A percentile compares a stretch with the other conserved stretches of the same genome.
phyloP scores from a whole-genome alignment of 805 yeast genomes.

The Kazachstania martiniae region DNA sequence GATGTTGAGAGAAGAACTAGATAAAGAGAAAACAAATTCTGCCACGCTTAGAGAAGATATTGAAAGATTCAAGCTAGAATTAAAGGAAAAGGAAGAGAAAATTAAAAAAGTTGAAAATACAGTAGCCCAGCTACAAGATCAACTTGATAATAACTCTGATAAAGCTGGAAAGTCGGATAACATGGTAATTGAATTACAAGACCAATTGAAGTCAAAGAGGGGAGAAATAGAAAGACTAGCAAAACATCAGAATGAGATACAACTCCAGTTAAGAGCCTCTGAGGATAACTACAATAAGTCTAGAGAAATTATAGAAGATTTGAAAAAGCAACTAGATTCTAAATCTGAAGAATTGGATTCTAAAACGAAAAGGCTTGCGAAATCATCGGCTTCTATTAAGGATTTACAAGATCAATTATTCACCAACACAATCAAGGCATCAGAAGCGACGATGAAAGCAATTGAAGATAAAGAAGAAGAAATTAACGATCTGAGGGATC shows the following conservation, averaged over 20 bases:
- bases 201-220: not conserved
- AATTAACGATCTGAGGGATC: conserved; percentile 4
- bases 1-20: too few species aligned
- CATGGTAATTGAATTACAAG: too few species aligned
- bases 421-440: not conserved
- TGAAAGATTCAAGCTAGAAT: not conserved
- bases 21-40: too few species aligned
- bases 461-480: conserved; percentile 11
- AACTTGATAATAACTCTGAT: not conserved
- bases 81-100: not conserved
- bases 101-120: not conserved
- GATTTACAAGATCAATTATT: not conserved
- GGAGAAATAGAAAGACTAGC: not conserved
- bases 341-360: too few species aligned
- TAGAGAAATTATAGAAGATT: not conserved
- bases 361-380: too few species aligned
- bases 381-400: not conserved
- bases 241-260: too few species aligned
- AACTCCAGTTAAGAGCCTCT: too few species aligned
- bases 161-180: too few species aligned
- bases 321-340: not conserved
- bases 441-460: not conserved
- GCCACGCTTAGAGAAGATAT: too few species aligned
- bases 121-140: not conserved
- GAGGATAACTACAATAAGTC: not conserved